Evolutionary conservation across 2,329 filamentous ascomycete species (phyloP).

Genomic region (Penicillium capsulatum): DNA sequence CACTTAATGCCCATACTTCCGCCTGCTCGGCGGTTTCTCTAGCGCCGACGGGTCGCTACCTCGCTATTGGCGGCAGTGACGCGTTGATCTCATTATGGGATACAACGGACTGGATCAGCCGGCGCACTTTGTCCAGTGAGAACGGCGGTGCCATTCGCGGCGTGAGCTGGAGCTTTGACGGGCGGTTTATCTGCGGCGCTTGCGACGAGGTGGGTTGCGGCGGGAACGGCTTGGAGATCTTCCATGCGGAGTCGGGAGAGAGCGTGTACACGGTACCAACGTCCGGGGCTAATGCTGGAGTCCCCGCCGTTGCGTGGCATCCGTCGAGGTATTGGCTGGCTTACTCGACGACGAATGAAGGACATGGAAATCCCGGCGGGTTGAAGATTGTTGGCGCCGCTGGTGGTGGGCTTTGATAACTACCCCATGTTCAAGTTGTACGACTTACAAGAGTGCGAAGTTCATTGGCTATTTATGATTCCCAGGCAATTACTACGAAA

Average conservation of each 20-base stretch:
- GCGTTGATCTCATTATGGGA: slow-evolving; percentile 51
- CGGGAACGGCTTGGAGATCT: slow-evolving; percentile 46
- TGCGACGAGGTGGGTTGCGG: slow-evolving; percentile 46
- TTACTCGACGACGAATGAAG: slow-evolving; percentile 45
- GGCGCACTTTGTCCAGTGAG: slow-evolving; percentile 44
- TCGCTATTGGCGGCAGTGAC: slow-evolving; percentile 48
- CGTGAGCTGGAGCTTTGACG: slow-evolving; percentile 50
- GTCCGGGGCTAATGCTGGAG: slow-evolving; percentile 34
- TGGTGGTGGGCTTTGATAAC: slow-evolving; percentile 35
- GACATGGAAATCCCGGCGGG: slow-evolving; percentile 38
- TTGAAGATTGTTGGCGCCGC: slow-evolving; percentile 48
- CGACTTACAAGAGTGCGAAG: too few relatives aligned
- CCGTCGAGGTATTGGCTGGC: slow-evolving; percentile 49
- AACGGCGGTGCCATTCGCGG: slow-evolving; percentile 45
- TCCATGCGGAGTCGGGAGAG: slow-evolving; percentile 49
- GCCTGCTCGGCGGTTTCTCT: slow-evolving; percentile 46
- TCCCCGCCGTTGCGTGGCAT: slow-evolving; percentile 50
- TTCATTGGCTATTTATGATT: slow-evolving; percentile 2
- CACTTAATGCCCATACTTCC: slow-evolving; percentile 48
- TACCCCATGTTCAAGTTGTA: too few relatives aligned
- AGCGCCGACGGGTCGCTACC: slow-evolving; percentile 46
- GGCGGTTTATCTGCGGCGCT: slow-evolving; percentile 46
- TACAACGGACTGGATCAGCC: slow-evolving; percentile 50
- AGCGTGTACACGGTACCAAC: slow-evolving; percentile 46
- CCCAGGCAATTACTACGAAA: background rate